These are phyloP conservation scores for Trichoderma koningiopsis DNA, from an alignment of 2,329 filamentous ascomycete genomes.

Conservation along the genomic window DNA sequence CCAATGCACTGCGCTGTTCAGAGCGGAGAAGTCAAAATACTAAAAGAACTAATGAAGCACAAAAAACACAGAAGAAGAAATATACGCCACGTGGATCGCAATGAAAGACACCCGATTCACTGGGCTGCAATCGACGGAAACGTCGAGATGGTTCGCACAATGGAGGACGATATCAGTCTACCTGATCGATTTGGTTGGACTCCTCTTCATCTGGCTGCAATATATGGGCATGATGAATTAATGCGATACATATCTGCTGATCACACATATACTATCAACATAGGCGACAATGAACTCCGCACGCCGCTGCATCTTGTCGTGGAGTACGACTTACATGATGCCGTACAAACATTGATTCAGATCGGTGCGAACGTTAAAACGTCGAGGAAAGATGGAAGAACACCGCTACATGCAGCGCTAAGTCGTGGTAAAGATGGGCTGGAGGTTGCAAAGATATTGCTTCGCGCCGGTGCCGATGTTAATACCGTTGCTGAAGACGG, in stretches of 20 bases:
- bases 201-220: background rate
- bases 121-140: slow-evolving; percentile 12
- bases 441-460: background rate
- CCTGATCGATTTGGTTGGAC: background rate
- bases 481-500: background rate
- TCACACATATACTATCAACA: background rate
- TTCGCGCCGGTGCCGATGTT: background rate
- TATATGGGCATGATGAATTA: background rate
- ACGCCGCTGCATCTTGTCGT: slow-evolving; percentile 12
- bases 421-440: background rate
- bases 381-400: background rate
- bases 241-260: too few species aligned
- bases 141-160: background rate
- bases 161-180: background rate
- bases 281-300: background rate
- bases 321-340: background rate
- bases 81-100: too few species aligned
- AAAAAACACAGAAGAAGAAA: too few species aligned
- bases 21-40: background rate
- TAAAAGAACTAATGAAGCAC: background rate
- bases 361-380: background rate
- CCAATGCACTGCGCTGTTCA: slow-evolving; percentile 19
- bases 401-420: background rate
- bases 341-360: fast-evolving
- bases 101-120: slow-evolving; percentile 11